phyloP scores from a whole-genome alignment of 202 grass and related monocot species.

The Zizania palustris region DNA sequence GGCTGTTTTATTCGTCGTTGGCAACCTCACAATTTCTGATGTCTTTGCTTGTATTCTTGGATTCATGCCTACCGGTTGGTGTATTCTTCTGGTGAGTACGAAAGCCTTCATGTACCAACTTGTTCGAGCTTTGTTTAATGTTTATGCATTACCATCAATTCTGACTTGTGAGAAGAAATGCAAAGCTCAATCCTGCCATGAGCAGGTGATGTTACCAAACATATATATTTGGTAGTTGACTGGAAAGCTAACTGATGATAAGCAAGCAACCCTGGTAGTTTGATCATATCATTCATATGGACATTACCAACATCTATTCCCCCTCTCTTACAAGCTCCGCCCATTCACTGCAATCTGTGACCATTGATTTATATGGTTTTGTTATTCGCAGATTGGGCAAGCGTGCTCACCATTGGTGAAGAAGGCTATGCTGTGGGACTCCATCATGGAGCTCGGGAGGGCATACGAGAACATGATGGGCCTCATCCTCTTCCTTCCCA shows the following conservation, averaged over 20 bases:
- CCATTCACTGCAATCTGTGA: neutral
- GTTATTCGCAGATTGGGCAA: slow-evolving; percentile 67
- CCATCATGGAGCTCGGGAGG: slow-evolving; percentile 95
- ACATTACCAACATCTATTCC: neutral
- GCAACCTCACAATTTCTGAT: slow-evolving; percentile 72
- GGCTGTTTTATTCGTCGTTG: slow-evolving; percentile 79
- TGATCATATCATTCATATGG: no score
- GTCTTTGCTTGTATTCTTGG: slow-evolving; percentile 76
- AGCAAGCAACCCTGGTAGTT: no score
- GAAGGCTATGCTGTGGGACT: slow-evolving; percentile 72
- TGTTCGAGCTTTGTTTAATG: neutral
- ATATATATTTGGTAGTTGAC: no score
- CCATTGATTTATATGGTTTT: neutral
- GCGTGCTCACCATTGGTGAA: slow-evolving; percentile 55
- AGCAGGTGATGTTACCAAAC: no score
- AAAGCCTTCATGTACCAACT: slow-evolving; percentile 14
- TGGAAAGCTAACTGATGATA: no score
- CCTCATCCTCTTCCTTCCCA: slow-evolving; percentile 76
- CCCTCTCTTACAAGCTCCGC: neutral
- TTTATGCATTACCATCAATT: neutral
- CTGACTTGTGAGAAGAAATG: neutral
- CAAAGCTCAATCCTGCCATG: neutral
- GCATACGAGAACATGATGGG: slow-evolving; percentile 90
- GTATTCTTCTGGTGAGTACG: slow-evolving; percentile 82
- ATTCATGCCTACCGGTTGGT: slow-evolving; percentile 96